phyloP scores from a whole-genome alignment of 805 yeast genomes.

The Teunomyces gatunensis region DNA sequence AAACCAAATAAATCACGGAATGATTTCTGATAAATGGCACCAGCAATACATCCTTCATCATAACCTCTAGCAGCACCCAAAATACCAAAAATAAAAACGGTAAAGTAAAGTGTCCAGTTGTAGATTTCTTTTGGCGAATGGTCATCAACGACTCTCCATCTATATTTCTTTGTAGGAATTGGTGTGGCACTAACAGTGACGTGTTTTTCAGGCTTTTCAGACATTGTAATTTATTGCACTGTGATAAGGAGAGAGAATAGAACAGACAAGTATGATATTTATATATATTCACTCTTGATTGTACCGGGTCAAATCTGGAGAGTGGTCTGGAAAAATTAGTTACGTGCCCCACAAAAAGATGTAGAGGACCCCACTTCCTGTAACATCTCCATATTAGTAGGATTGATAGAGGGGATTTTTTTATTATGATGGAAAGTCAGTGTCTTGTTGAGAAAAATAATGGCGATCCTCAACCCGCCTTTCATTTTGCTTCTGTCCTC shows the following conservation, averaged over 20 bases:
- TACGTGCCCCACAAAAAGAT: neutral
- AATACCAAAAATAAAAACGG: constrained; percentile 51
- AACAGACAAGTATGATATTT: neutral
- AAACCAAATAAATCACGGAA: constrained; percentile 46
- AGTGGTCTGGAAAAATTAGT: neutral
- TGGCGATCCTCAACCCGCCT: too few relatives aligned
- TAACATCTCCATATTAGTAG: neutral
- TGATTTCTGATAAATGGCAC: constrained; percentile 41
- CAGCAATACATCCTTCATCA: constrained; percentile 55
- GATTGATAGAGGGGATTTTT: neutral
- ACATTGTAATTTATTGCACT: neutral
- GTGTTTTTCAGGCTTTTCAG: neutral
- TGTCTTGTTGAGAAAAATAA: too few relatives aligned
- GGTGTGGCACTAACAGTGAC: neutral
- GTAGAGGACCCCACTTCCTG: neutral
- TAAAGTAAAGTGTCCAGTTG: constrained; percentile 44
- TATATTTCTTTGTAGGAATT: constrained; percentile 6
- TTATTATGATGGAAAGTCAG: too few relatives aligned
- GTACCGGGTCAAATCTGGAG: neutral
- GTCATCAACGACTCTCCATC: constrained; percentile 25
- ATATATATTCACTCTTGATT: neutral
- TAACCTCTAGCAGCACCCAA: constrained; percentile 57
- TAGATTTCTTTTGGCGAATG: constrained; percentile 46
- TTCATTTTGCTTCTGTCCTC: too few relatives aligned
- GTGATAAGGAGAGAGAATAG: neutral